These are phyloP conservation scores for Paecilomyces niveus DNA, from an alignment of 2,329 filamentous ascomycete genomes.

Conservation along the genomic window DNA sequence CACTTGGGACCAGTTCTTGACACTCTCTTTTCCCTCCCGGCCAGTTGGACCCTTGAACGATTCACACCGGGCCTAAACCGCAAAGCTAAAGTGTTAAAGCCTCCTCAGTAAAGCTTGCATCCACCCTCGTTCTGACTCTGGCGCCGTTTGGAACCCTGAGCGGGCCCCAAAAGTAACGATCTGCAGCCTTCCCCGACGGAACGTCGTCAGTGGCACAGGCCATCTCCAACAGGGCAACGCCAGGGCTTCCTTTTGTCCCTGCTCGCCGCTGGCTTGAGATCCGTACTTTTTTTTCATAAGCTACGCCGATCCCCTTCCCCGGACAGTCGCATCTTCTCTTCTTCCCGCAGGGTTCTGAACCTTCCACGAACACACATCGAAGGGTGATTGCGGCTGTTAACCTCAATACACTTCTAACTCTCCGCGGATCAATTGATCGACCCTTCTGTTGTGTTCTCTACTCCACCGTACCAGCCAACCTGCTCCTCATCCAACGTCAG, in stretches of 20 bases:
- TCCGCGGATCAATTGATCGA: neutral
- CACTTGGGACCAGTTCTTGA: neutral
- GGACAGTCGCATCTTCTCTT: slow-evolving; percentile 20
- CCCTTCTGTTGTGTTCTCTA: slow-evolving; percentile 6
- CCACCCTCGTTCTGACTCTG: slow-evolving; percentile 4
- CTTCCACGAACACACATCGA: neutral
- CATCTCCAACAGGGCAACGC: slow-evolving; percentile 16
- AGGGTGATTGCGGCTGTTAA: neutral
- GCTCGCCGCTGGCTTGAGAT: neutral
- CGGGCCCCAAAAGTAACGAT: slow-evolving; percentile 24
- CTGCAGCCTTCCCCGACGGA: slow-evolving; percentile 32
- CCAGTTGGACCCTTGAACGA: neutral
- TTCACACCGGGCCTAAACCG: slow-evolving; percentile 4
- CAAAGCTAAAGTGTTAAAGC: slow-evolving; percentile 1
- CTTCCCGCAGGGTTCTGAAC: neutral
- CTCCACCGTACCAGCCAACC: slow-evolving; percentile 1
- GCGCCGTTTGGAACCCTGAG: slow-evolving; percentile 18
- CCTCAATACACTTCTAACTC: neutral
- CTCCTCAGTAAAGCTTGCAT: slow-evolving; percentile 2
- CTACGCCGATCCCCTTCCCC: slow-evolving; percentile 39
- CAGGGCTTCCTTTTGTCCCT: slow-evolving; percentile 18
- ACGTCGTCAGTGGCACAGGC: slow-evolving; percentile 36
- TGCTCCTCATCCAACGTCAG: neutral
- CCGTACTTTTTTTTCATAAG: slow-evolving; percentile 31
- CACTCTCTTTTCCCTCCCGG: neutral